phyloP scores from a whole-genome alignment of 176 grass and related monocot species.

The Bonia amplexicaulis region DNA sequence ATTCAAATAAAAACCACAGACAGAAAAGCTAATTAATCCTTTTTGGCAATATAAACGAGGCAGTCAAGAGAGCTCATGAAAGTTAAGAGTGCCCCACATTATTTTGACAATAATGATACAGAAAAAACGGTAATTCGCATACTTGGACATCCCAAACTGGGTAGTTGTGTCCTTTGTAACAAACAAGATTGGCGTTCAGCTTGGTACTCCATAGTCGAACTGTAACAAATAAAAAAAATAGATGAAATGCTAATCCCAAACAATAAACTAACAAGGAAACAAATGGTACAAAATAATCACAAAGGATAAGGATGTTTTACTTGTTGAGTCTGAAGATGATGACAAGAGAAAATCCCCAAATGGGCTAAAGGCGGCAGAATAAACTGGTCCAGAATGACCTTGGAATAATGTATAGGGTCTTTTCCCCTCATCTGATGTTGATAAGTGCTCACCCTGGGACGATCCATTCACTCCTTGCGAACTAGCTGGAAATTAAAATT shows the following conservation, averaged over 20 bases:
- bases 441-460: conserved; percentile 45
- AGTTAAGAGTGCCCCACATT: conserved; percentile 2
- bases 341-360: conserved; percentile 91
- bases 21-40: neutral
- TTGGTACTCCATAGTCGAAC: conserved; percentile 96
- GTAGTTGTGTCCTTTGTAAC: conserved; percentile 98
- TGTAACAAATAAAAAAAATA: conserved; percentile 35
- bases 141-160: conserved; percentile 98
- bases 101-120: neutral
- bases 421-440: conserved; percentile 58
- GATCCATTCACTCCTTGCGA: conserved; percentile 61
- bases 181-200: conserved; percentile 88
- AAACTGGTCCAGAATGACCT: conserved; percentile 92
- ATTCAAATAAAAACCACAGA: neutral
- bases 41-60: neutral
- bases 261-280: conserved; percentile 1
- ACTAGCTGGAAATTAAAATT: conserved; percentile 47
- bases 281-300: conserved; percentile 13
- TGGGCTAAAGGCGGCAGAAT: conserved; percentile 81
- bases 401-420: conserved; percentile 74
- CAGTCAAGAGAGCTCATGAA: neutral
- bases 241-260: neutral
- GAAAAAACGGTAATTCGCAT: conserved; percentile 23
- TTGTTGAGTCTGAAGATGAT: conserved; percentile 89
- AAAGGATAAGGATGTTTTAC: conserved; percentile 42